phyloP scores from a whole-genome alignment of 2,329 filamentous ascomycete genomes.

The Verticillium nubilum region DNA sequence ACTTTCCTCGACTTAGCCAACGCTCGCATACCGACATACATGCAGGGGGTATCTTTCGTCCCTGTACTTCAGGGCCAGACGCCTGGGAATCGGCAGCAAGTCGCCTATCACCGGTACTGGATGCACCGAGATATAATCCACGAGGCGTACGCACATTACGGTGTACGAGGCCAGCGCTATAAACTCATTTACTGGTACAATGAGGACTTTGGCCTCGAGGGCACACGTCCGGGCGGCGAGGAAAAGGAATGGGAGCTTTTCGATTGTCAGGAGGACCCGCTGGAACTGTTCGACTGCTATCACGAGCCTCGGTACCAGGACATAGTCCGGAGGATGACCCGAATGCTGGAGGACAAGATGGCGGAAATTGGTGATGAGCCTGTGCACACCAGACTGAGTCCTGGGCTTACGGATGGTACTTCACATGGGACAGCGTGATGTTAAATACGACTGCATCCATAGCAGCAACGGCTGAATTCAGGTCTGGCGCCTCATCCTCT shows the following conservation, averaged over 20 bases:
- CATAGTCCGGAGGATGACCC: constrained; percentile 33
- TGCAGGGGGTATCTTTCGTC: constrained; percentile 44
- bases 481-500: too few relatives aligned
- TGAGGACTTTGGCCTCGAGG: constrained; percentile 38
- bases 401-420: not conserved
- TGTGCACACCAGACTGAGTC: constrained; percentile 17
- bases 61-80: constrained; percentile 28
- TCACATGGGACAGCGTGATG: not conserved
- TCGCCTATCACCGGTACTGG: constrained; percentile 51
- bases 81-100: constrained; percentile 40
- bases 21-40: constrained; percentile 36
- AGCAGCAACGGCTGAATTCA: too few relatives aligned
- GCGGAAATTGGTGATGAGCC: constrained; percentile 43
- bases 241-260: constrained; percentile 50
- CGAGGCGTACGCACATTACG: constrained; percentile 45
- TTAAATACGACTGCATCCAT: not conserved
- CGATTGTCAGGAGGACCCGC: constrained; percentile 42
- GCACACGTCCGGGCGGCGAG: constrained; percentile 32
- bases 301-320: constrained; percentile 27
- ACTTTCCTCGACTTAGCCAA: constrained; percentile 41
- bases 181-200: constrained; percentile 55
- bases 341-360: constrained; percentile 42
- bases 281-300: constrained; percentile 45
- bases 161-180: constrained; percentile 43
- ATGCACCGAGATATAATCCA: constrained; percentile 48